phyloP scores from a whole-genome alignment of 139 green algal species.

The Micromonas commoda region DNA sequence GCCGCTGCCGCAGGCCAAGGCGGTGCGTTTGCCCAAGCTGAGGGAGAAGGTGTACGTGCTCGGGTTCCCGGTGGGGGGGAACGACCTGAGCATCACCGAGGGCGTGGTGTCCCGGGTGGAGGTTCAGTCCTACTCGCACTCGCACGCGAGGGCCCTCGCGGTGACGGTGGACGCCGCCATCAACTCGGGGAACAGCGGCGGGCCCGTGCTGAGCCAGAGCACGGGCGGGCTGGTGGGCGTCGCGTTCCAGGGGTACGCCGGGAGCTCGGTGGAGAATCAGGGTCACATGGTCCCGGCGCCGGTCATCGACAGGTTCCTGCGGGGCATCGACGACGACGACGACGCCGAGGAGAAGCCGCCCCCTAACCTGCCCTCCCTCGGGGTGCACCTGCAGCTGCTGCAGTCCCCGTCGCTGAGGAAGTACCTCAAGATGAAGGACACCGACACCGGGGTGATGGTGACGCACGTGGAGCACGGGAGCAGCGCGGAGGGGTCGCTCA shows the following conservation, averaged over 20 bases:
- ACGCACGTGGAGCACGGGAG: slow-evolving; percentile 5
- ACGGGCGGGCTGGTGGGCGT: slow-evolving; percentile 81
- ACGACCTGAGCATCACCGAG: slow-evolving; percentile 74
- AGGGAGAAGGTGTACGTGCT: slow-evolving; percentile 82
- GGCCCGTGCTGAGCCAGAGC: slow-evolving; percentile 72
- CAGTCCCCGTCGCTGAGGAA: background rate
- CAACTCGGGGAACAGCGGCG: slow-evolving; percentile 71
- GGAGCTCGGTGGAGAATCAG: slow-evolving; percentile 65
- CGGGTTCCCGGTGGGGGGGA: slow-evolving; percentile 75
- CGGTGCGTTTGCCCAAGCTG: slow-evolving; percentile 53
- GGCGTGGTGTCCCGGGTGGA: slow-evolving; percentile 81
- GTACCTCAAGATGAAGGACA: slow-evolving; percentile 3
- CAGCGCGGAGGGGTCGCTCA: background rate
- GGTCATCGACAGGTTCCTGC: slow-evolving; percentile 89
- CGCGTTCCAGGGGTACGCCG: slow-evolving; percentile 79
- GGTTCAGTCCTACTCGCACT: slow-evolving; percentile 88
- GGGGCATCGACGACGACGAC: background rate
- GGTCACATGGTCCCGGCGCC: slow-evolving; percentile 87
- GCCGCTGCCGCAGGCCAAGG: slow-evolving; percentile 45
- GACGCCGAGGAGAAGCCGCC: slow-evolving; percentile 63
- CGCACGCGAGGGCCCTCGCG: slow-evolving; percentile 78
- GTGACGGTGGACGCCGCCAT: slow-evolving; percentile 53
- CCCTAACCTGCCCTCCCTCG: slow-evolving; percentile 52
- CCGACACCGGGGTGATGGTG: background rate
- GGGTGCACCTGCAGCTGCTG: slow-evolving; percentile 1